These are phyloP conservation scores for Camptophora hylomeconis DNA, from an alignment of 2,329 filamentous ascomycete species.

Conservation along the genomic window DNA sequence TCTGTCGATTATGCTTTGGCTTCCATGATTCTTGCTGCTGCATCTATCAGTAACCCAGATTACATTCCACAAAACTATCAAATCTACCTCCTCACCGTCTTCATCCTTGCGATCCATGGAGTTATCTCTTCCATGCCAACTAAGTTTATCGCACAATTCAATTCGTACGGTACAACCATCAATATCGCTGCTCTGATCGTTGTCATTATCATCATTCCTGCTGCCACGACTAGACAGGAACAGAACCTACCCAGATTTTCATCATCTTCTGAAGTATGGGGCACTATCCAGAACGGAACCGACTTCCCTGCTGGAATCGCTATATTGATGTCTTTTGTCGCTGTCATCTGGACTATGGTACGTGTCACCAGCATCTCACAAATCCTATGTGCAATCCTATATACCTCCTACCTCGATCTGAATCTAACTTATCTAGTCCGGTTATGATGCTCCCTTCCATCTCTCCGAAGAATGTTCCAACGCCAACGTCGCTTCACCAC, in stretches of 20 bases:
- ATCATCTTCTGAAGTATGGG: conserved; percentile 48
- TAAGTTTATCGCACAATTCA: conserved; percentile 55
- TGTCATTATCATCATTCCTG: conserved; percentile 56
- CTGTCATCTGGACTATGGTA: conserved; percentile 58
- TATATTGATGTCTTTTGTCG: conserved; percentile 58
- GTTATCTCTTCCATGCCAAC: conserved; percentile 59
- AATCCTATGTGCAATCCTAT: conserved; percentile 5
- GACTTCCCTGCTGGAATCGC: conserved; percentile 55
- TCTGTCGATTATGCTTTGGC: conserved; percentile 54
- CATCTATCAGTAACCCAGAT: conserved; percentile 52
- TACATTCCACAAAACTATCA: conserved; percentile 55
- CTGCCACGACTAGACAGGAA: conserved; percentile 37
- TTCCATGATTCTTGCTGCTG: conserved; percentile 59
- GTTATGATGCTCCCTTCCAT: conserved; percentile 59
- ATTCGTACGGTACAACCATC: conserved; percentile 56
- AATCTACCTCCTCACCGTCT: conserved; percentile 52
- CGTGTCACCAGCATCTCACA: too few relatives aligned
- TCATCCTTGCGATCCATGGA: conserved; percentile 56
- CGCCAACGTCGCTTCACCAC: conserved; percentile 54
- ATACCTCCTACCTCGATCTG: conserved; percentile 36
- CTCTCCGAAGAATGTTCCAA: conserved; percentile 65
- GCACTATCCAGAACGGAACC: conserved; percentile 51
- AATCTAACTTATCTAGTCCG: too few relatives aligned
- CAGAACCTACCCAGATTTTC: conserved; percentile 47
- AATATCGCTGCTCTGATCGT: conserved; percentile 56